Evolutionary conservation across 352 stramenopile species (phyloP).

Genomic region (Plasmopara viticola): DNA sequence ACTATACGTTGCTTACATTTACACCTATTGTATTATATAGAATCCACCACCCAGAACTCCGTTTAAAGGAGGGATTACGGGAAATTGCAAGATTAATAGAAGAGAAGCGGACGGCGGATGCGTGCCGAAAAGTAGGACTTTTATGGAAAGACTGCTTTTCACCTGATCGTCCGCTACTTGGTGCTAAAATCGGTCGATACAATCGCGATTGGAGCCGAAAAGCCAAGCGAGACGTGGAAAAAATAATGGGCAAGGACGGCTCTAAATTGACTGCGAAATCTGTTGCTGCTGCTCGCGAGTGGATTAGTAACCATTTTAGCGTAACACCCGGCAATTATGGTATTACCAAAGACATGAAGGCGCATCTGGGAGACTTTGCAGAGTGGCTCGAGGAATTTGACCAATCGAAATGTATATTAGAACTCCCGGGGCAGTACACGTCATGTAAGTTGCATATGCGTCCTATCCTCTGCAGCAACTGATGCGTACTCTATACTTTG

Average conservation of each 20-base stretch:
- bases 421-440: conserved; percentile 79
- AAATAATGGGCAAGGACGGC: conserved; percentile 64
- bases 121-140: conserved; percentile 28
- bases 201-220: conserved; percentile 65
- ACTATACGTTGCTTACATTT: conserved; percentile 4
- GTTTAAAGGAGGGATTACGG: conserved; percentile 71
- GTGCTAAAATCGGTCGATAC: conserved; percentile 61
- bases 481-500: conserved; percentile 1
- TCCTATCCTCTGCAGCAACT: background rate
- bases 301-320: conserved; percentile 64
- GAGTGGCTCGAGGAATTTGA: conserved; percentile 85
- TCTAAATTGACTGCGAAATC: conserved; percentile 45
- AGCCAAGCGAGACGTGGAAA: conserved; percentile 54
- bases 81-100: conserved; percentile 61
- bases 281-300: conserved; percentile 50
- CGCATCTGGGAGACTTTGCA: conserved; percentile 70
- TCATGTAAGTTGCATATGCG: conserved; percentile 34
- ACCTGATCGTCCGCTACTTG: conserved; percentile 38
- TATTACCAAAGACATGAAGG: conserved; percentile 80
- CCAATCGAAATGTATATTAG: conserved; percentile 51
- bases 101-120: conserved; percentile 29
- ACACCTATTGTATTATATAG: conserved; percentile 22
- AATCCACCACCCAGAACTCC: conserved; percentile 73
- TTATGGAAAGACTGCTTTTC: conserved; percentile 67
- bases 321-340: conserved; percentile 62